Conservation (phyloP, 805 yeast species). For the Starmerella apicola region DNA sequence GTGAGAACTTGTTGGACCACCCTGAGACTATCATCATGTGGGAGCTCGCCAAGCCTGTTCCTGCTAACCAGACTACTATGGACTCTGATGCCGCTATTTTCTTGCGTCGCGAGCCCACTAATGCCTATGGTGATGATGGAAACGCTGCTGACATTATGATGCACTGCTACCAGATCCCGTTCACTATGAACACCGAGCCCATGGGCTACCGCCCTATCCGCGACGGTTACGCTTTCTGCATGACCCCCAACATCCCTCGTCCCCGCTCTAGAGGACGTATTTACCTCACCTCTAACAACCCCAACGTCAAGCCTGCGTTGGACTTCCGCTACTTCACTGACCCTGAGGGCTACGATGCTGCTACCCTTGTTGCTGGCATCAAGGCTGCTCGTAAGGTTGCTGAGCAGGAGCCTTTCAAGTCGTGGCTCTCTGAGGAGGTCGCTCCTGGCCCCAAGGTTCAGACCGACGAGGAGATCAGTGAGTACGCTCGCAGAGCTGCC, state of each 20-base stretch:
- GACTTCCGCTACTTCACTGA: constrained; percentile 17
- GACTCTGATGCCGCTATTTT: constrained; percentile 15
- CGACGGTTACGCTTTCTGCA: constrained; percentile 14
- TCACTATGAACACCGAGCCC: constrained; percentile 11
- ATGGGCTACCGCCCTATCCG: constrained; percentile 9
- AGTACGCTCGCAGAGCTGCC: constrained; percentile 25
- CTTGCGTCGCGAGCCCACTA: constrained; percentile 11
- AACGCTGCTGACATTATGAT: constrained; percentile 13
- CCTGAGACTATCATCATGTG: constrained; percentile 20
- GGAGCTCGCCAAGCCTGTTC: constrained; percentile 13
- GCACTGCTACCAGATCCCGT: constrained; percentile 17
- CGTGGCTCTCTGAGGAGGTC: constrained; percentile 24
- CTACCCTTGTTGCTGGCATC: constrained; percentile 27
- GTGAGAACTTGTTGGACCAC: constrained; percentile 28
- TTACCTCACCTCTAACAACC: constrained; percentile 9
- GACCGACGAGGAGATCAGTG: constrained; percentile 25
- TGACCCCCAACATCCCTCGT: constrained; percentile 16
- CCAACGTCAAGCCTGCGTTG: constrained; percentile 13
- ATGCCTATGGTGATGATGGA: constrained; percentile 8
- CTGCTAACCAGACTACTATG: constrained; percentile 13
- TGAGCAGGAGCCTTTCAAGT: constrained; percentile 26
- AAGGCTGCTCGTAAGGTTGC: constrained; percentile 26
- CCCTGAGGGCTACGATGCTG: constrained; percentile 26
- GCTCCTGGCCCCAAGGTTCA: constrained; percentile 28
- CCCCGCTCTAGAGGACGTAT: constrained; percentile 15